A percentile compares a stretch with the other conserved stretches of the same genome.
phyloP scores from a whole-genome alignment of 148 eudicot species.

The Rhododendron vialii region DNA sequence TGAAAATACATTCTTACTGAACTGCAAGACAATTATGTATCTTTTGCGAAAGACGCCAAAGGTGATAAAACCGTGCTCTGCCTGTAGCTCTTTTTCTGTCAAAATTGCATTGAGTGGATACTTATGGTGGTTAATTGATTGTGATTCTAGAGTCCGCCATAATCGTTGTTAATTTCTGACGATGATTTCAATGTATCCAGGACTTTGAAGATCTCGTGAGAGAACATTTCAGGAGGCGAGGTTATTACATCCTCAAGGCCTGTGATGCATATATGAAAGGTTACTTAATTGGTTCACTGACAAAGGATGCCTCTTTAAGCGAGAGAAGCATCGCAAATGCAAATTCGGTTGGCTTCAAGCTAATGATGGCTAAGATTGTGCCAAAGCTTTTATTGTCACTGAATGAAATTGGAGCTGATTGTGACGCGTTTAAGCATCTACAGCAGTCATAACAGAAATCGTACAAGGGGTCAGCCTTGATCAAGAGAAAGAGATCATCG shows the following conservation, averaged over 20 bases:
- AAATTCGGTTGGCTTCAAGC: constrained; percentile 93
- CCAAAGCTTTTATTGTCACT: constrained; percentile 67
- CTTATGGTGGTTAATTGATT: not conserved
- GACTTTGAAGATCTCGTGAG: constrained; percentile 74
- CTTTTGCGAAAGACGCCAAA: constrained; percentile 88
- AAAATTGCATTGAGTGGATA: not conserved
- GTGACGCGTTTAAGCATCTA: constrained; percentile 67
- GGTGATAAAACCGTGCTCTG: constrained; percentile 37
- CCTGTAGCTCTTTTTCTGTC: not conserved
- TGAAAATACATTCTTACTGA: constrained; percentile 87
- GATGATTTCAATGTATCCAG: constrained; percentile 29
- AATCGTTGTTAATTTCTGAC: not conserved
- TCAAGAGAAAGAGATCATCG: constrained; percentile 7
- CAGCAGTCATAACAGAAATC: constrained; percentile 28
- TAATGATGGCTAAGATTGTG: constrained; percentile 82
- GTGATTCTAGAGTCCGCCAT: not conserved
- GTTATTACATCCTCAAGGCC: constrained; percentile 81
- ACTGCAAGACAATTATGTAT: constrained; percentile 96
- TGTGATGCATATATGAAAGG: constrained; percentile 98
- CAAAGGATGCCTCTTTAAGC: constrained; percentile 72
- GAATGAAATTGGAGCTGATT: constrained; percentile 65
- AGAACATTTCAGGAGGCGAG: constrained; percentile 76
- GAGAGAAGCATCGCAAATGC: constrained; percentile 54
- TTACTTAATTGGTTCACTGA: constrained; percentile 68
- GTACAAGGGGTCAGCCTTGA: not conserved